A percentile compares a stretch with the other conserved stretches of the same genome.
Conservation (phyloP, 306 rosid genomes). For the Calophaca sinica region DNA sequence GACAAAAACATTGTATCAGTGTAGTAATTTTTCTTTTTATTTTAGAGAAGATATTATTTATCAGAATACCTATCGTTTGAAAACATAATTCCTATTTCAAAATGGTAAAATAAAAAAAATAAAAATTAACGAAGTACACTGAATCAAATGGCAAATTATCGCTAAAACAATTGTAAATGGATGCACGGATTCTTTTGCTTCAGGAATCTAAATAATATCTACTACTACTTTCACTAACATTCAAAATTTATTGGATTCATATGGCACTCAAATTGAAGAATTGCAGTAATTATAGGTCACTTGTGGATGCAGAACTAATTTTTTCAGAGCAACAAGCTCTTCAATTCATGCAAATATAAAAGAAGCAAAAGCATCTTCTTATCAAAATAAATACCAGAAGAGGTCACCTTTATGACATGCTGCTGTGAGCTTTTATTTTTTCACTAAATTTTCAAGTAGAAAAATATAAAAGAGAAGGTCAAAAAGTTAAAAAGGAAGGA, state of each 20-base stretch:
- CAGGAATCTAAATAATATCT: conserved; percentile 6
- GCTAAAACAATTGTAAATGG: conserved; percentile 6
- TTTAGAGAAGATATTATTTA: neutral
- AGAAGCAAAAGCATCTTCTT: conserved; percentile 5
- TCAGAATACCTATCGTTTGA: conserved; percentile 6
- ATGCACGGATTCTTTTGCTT: conserved; percentile 13
- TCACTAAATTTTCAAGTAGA: conserved; percentile 3
- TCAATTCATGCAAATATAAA: neutral
- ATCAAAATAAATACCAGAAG: neutral
- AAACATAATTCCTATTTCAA: conserved; percentile 13
- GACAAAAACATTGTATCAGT: neutral
- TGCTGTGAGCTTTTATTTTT: neutral
- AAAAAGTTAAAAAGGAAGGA: neutral
- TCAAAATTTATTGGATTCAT: conserved; percentile 29
- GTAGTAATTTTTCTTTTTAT: conserved; percentile 5
- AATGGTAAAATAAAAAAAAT: neutral
- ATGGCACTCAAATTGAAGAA: neutral
- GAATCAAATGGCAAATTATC: conserved; percentile 1
- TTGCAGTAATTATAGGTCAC: neutral
- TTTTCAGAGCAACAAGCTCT: neutral
- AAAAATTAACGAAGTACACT: neutral
- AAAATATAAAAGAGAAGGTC: conserved; percentile 7
- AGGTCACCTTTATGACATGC: neutral
- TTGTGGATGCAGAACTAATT: neutral
- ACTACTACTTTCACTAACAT: neutral